Conservation (phyloP, 2,329 filamentous ascomycete genomes). For the Claviceps spartinae region DNA sequence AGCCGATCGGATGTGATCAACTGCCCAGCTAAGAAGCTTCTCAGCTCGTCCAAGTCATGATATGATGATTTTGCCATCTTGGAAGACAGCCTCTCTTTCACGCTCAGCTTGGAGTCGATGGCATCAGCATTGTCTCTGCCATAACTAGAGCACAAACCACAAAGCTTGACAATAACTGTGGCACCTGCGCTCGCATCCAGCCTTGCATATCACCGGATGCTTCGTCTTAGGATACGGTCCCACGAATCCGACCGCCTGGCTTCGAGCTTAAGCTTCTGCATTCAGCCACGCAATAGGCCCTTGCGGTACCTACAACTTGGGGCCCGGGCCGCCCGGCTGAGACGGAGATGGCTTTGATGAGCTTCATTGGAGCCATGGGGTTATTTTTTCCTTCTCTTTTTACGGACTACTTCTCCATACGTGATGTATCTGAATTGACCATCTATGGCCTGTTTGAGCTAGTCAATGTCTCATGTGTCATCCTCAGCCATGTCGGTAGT, state of each 20-base stretch:
- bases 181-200: not conserved
- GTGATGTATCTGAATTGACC: not conserved
- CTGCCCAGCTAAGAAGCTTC: not conserved
- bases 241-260: slow-evolving; percentile 1
- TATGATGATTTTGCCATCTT: not conserved
- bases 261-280: not conserved
- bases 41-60: no score
- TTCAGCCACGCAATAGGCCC: not conserved
- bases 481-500: not conserved
- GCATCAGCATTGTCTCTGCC: not conserved
- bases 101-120: not conserved
- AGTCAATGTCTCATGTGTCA: slow-evolving; percentile 3
- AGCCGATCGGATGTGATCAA: not conserved
- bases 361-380: not conserved
- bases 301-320: not conserved
- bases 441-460: not conserved
- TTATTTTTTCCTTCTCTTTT: not conserved
- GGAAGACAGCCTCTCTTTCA: not conserved
- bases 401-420: not conserved
- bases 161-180: not conserved
- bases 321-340: not conserved
- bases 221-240: not conserved
- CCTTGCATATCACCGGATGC: not conserved
- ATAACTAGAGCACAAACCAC: not conserved
- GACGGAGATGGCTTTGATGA: not conserved